Conservation (phyloP, 805 yeast genomes). For the Metschnikowia matae region DNA sequence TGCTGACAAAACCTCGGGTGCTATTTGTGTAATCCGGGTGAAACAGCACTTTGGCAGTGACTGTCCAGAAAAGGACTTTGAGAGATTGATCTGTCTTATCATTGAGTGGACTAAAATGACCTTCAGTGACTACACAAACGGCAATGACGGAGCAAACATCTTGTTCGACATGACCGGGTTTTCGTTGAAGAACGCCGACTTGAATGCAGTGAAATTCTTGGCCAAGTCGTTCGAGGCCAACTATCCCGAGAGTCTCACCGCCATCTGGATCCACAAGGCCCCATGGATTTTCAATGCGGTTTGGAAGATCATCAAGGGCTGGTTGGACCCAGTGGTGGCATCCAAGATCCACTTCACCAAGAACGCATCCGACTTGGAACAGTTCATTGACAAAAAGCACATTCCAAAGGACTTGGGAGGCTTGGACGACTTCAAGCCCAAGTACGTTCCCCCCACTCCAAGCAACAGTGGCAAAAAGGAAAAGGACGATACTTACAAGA, state of each 20-base stretch:
- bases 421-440: conserved; percentile 50
- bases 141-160: conserved; percentile 39
- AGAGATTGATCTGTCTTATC: conserved; percentile 16
- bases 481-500: conserved; percentile 41
- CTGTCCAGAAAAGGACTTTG: conserved; percentile 22
- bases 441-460: conserved; percentile 62
- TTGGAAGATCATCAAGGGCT: conserved; percentile 87
- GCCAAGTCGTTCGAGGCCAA: conserved; percentile 91
- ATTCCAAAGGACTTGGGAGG: conserved; percentile 80
- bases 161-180: conserved; percentile 88
- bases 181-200: conserved; percentile 89
- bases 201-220: conserved; percentile 82
- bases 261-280: conserved; percentile 81
- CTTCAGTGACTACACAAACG: conserved; percentile 11
- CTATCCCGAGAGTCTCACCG: conserved; percentile 90
- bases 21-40: conserved; percentile 18
- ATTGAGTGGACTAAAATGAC: conserved; percentile 43
- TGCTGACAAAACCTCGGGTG: conserved; percentile 14
- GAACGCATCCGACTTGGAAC: conserved; percentile 57
- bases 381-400: conserved; percentile 53
- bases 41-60: conserved; percentile 21
- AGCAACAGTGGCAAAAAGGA: conserved; percentile 38
- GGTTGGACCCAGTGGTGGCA: conserved; percentile 97
- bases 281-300: conserved; percentile 96
- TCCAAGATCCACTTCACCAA: conserved; percentile 84